Evolutionary conservation across 2,329 filamentous ascomycete genomes (phyloP), one percentile per base, ranked within the genome.

Genomic region (Neodidymelliopsis sp.): DNA sequence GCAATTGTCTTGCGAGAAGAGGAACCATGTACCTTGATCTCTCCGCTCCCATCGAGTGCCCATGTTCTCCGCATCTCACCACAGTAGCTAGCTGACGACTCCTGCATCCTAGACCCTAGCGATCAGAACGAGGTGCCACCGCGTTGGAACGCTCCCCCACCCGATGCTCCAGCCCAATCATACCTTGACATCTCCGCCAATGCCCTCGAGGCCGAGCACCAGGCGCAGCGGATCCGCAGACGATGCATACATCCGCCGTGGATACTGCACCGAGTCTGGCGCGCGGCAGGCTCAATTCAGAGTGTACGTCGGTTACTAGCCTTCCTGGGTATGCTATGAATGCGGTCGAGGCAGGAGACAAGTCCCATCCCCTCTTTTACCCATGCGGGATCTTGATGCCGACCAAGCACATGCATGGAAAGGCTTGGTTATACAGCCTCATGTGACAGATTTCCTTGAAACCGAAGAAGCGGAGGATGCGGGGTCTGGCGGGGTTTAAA

Each of bases 401-500:
- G 53, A 34, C 38, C 50, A 55, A 35, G 50, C 38, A 37, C 27
- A 50, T 36, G 35, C 53, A 57, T 55, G 43, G 43, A 36, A 55
- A 35, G 54, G 51, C 51, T 46, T 37, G 27, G 40, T 48, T 33
- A 40, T 35, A 53, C 48, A 55, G 39, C 38, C 56, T 48, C 55
- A 64, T 45, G 48, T 60, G 56, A 60, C 53, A 59, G 41, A 56
- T 52, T 38, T 67, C 57, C 53, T 51, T 59, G 55, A 27, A 48
- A 39, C 65, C 63, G 62, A 65, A 43, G 28, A 39, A 37, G 39
- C 42, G 49, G 36, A 30, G 46, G 43, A 62, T 68, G 68, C 66
- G 69, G 69, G 69, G 67, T 71, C 33, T 55, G 42, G 23, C 9
- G 10, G 30, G 25, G 65, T 69, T 69, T n/a, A n/a, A 70, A 62